Evolutionary conservation across 768 basidiomycete genomes (phyloP).

Genomic region (Amanita exitialis): DNA sequence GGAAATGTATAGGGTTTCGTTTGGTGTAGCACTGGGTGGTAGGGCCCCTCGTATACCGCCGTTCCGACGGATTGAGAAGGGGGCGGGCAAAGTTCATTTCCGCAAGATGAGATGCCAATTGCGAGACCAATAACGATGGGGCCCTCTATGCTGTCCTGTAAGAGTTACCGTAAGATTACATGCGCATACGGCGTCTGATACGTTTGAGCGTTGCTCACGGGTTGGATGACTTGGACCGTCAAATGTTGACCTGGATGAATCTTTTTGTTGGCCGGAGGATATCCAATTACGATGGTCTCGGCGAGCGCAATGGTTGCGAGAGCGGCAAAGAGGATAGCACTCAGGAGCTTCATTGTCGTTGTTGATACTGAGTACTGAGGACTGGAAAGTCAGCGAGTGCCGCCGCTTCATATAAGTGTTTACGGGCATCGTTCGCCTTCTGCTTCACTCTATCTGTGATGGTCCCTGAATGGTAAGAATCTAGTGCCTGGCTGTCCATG

Average conservation of each 20-base stretch:
- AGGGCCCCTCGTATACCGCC: not conserved
- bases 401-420: too few species aligned
- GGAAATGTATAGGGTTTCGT: not conserved
- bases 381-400: too few species aligned
- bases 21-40: not conserved
- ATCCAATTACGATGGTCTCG: not conserved
- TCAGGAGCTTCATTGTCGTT: not conserved
- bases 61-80: not conserved
- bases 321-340: not conserved
- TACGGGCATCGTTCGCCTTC: too few species aligned
- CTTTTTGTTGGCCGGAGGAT: not conserved
- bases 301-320: not conserved
- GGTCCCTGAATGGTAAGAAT: too few species aligned
- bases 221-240: not conserved
- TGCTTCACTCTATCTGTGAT: too few species aligned
- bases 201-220: not conserved
- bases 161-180: too few species aligned
- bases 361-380: not conserved
- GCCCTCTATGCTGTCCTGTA: not conserved
- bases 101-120: not conserved
- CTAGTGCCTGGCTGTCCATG: too few species aligned
- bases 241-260: not conserved
- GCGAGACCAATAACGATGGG: not conserved
- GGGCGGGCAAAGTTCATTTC: not conserved
- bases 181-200: not conserved